Evolutionary conservation across 768 basidiomycete genomes (phyloP).

Genomic region (Sarcodon sp.): DNA sequence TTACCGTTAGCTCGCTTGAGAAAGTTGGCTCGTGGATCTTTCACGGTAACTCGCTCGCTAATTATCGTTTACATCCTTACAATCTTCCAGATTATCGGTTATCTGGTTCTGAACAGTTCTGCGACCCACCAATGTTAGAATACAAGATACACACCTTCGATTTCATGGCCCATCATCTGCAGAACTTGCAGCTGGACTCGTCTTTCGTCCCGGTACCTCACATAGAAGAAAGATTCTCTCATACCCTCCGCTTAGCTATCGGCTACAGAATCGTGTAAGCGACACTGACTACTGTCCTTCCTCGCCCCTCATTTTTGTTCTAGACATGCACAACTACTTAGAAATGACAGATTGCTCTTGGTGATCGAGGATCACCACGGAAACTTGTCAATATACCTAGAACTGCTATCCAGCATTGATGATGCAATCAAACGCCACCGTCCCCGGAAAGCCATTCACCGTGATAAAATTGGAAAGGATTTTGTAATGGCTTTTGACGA

Average conservation of each 20-base stretch:
- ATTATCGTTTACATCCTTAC: too few species aligned
- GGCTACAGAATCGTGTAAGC: conserved; percentile 20
- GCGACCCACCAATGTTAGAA: conserved; percentile 5
- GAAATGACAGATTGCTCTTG: conserved; percentile 26
- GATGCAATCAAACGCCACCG: conserved; percentile 14
- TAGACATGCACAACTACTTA: conserved; percentile 27
- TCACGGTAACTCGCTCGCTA: too few species aligned
- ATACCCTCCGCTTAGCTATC: conserved; percentile 14
- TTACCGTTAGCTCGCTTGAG: too few species aligned
- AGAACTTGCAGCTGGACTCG: conserved; percentile 19
- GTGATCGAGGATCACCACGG: conserved; percentile 23
- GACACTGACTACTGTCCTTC: neutral
- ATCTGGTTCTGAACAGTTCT: too few species aligned
- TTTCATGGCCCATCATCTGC: conserved; percentile 22
- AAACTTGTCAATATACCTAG: conserved; percentile 26
- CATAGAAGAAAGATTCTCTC: conserved; percentile 8
- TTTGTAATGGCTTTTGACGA: conserved; percentile 41
- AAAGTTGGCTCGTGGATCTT: too few species aligned
- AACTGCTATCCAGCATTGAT: conserved; percentile 17
- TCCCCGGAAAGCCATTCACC: conserved; percentile 21
- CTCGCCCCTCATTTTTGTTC: neutral
- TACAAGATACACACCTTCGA: conserved; percentile 20
- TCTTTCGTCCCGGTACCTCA: conserved; percentile 20
- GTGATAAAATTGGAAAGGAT: conserved; percentile 32
- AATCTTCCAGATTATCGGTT: too few species aligned